Conservation (phyloP, 192 early-diverging fungal genomes). For the Jimgerdemannia lactiflua region DNA sequence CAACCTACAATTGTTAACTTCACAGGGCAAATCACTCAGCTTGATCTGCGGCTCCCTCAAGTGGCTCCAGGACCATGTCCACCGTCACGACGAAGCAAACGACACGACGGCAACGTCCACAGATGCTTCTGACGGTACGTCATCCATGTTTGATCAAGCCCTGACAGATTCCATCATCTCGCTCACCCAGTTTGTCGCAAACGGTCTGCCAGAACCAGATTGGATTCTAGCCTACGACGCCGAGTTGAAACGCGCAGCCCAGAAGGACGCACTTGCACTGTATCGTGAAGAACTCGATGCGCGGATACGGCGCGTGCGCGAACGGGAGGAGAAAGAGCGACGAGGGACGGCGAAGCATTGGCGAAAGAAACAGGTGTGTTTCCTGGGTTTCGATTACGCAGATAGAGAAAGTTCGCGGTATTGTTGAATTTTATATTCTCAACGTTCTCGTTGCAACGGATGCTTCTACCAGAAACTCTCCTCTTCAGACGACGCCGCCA, state of each 20-base stretch:
- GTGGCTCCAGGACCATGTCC: constrained; percentile 69
- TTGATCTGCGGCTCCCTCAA: constrained; percentile 81
- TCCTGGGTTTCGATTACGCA: too few species aligned
- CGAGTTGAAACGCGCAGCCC: background rate
- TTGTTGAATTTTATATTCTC: background rate
- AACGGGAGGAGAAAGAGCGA: constrained; percentile 30
- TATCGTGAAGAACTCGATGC: constrained; percentile 23
- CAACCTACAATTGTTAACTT: background rate
- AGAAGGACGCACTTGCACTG: background rate
- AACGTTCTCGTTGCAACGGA: too few species aligned
- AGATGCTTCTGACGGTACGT: background rate
- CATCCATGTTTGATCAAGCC: too few species aligned
- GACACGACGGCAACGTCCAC: background rate
- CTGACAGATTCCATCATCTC: too few species aligned
- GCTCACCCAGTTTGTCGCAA: background rate
- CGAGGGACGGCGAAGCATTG: constrained; percentile 18
- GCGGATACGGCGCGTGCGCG: constrained; percentile 30
- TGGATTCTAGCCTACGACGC: background rate
- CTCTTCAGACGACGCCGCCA: background rate
- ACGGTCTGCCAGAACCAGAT: background rate
- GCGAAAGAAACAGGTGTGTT: background rate
- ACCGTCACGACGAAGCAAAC: constrained; percentile 12
- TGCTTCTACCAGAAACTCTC: background rate
- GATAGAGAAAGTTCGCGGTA: background rate
- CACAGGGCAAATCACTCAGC: constrained; percentile 83